phyloP scores from a whole-genome alignment of 805 yeast species.

The Candida oleophila region DNA sequence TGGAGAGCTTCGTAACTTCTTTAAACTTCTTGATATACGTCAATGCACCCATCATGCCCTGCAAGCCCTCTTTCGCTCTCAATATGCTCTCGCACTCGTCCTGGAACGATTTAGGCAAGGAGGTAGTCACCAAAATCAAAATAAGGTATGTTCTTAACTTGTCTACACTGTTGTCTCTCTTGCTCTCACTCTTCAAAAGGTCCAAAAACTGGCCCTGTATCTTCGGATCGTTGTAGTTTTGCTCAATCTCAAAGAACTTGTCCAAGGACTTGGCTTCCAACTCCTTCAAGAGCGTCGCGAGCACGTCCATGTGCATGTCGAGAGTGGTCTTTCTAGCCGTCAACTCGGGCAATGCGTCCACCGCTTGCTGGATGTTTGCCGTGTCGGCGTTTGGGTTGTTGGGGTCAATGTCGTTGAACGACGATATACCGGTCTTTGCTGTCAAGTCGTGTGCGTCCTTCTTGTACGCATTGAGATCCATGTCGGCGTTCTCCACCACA shows the following conservation, averaged over 20 bases:
- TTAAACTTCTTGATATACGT: conserved; percentile 77
- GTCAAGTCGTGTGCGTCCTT: conserved; percentile 87
- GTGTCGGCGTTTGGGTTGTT: conserved; percentile 49
- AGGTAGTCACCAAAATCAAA: conserved; percentile 54
- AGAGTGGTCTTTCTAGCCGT: conserved; percentile 84
- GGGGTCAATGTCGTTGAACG: conserved; percentile 74
- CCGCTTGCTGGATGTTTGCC: conserved; percentile 75
- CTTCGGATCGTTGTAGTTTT: conserved; percentile 64
- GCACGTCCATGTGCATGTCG: conserved; percentile 96
- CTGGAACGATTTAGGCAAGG: conserved; percentile 26
- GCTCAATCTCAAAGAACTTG: conserved; percentile 92
- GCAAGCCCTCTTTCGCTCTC: conserved; percentile 42
- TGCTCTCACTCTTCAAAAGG: conserved; percentile 49
- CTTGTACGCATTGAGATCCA: conserved; percentile 76
- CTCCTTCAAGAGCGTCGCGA: conserved; percentile 78
- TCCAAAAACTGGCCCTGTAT: conserved; percentile 59
- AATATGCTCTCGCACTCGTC: conserved; percentile 65
- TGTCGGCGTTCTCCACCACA: conserved; percentile 96
- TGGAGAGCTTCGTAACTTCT: conserved; percentile 43
- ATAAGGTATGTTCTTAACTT: conserved; percentile 87
- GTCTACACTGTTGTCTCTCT: conserved; percentile 66
- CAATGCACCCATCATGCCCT: conserved; percentile 59
- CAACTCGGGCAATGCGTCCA: conserved; percentile 87
- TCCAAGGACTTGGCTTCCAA: conserved; percentile 86
- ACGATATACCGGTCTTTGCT: conserved; percentile 66